A percentile compares a stretch with the other conserved stretches of the same genome.
These are phyloP conservation scores for Porodaedalea pini DNA, from an alignment of 1,284 basidiomycete genomes.

Conservation along the genomic window DNA sequence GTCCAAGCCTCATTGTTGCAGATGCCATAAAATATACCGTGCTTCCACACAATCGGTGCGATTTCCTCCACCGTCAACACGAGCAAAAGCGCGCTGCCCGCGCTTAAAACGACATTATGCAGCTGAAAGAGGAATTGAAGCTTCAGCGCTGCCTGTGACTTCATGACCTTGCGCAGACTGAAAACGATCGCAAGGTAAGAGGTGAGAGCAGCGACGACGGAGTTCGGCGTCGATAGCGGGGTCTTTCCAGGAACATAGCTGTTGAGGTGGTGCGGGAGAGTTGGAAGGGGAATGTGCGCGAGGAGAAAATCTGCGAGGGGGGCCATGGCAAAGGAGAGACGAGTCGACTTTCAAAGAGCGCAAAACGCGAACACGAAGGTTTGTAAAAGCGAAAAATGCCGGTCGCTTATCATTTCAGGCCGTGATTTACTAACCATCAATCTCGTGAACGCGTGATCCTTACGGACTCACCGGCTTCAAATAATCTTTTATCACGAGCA, in stretches of 20 bases:
- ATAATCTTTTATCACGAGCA: no score
- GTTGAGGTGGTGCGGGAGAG: constrained; percentile 59
- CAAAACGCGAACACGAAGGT: neutral
- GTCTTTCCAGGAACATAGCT: constrained; percentile 72
- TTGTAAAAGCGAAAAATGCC: neutral
- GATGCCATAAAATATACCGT: constrained; percentile 74
- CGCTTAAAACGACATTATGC: constrained; percentile 87
- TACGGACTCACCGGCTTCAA: neutral
- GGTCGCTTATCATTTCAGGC: neutral
- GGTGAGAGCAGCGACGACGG: constrained; percentile 67
- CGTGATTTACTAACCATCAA: neutral
- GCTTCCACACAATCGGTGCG: constrained; percentile 67
- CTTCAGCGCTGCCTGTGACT: constrained; percentile 67
- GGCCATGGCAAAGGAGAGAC: constrained; percentile 47
- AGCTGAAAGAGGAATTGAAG: constrained; percentile 87
- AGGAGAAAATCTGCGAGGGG: constrained; percentile 71
- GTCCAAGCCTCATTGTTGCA: constrained; percentile 84
- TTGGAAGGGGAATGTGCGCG: constrained; percentile 46
- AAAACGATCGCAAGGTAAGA: constrained; percentile 91
- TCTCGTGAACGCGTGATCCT: neutral
- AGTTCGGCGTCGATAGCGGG: constrained; percentile 76
- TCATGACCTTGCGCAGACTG: constrained; percentile 83
- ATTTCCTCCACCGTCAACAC: constrained; percentile 89
- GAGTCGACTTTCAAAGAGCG: constrained; percentile 5
- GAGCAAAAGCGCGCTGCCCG: constrained; percentile 80